Percentiles rank a stretch among this genome's conserved stretches.
phyloP scores from a whole-genome alignment of 1,139 yeast species.

The Candida freyschussii region DNA sequence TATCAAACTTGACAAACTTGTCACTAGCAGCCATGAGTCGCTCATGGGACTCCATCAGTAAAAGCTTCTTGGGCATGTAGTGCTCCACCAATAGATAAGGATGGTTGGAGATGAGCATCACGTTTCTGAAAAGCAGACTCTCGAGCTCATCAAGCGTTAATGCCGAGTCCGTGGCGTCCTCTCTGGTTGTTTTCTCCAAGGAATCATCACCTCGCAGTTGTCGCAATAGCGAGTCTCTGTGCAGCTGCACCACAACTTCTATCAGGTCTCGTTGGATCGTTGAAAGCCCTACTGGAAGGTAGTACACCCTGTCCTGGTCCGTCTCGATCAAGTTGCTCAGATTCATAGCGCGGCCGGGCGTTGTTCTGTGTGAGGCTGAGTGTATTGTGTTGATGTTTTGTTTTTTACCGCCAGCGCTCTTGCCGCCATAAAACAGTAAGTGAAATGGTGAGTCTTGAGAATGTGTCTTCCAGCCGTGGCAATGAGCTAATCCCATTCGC shows the following conservation, averaged over 20 bases:
- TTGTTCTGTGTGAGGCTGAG: background rate
- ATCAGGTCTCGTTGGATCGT: conserved; percentile 50
- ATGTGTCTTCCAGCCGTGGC: no score
- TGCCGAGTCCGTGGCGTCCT: no score
- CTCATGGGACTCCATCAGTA: conserved; percentile 60
- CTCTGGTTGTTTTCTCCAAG: background rate
- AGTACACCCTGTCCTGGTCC: conserved; percentile 31
- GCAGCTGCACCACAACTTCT: conserved; percentile 50
- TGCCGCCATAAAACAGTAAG: no score
- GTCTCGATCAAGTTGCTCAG: background rate
- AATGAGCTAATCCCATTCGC: no score
- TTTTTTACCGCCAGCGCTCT: conserved; percentile 2
- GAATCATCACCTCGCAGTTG: conserved; percentile 20
- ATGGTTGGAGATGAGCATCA: conserved; percentile 50
- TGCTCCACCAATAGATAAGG: conserved; percentile 71
- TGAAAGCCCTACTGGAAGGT: conserved; percentile 53
- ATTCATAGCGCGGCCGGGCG: background rate
- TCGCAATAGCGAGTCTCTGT: conserved; percentile 39
- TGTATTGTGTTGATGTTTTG: background rate
- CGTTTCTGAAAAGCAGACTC: conserved; percentile 44
- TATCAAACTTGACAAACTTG: conserved; percentile 51
- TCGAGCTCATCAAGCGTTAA: conserved; percentile 30
- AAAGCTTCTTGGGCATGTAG: conserved; percentile 62
- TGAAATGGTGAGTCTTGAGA: no score
- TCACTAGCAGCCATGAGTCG: conserved; percentile 51